phyloP scores from a whole-genome alignment of 495 filamentous ascomycete species.

The Penicillium macrosclerotiorum region DNA sequence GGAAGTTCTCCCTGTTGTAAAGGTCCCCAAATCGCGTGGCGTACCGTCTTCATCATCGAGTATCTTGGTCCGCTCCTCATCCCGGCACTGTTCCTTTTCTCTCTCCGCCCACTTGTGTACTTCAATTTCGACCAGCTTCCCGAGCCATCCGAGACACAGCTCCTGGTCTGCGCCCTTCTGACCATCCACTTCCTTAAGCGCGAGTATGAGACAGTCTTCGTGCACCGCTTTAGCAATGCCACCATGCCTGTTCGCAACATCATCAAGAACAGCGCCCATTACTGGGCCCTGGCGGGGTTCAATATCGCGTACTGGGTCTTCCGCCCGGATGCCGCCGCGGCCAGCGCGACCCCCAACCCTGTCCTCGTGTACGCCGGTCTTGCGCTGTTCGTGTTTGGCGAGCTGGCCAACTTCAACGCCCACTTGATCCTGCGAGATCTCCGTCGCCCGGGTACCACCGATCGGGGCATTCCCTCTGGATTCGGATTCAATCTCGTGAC shows the following conservation, averaged over 20 bases:
- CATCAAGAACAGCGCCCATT: slow-evolving; percentile 87
- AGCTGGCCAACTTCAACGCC: slow-evolving; percentile 74
- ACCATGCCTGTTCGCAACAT: slow-evolving; percentile 89
- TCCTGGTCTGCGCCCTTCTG: slow-evolving; percentile 67
- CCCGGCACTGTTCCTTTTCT: slow-evolving; percentile 68
- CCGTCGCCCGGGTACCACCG: slow-evolving; percentile 74
- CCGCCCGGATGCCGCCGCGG: slow-evolving; percentile 62
- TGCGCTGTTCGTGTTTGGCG: slow-evolving; percentile 68
- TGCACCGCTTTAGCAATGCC: slow-evolving; percentile 91
- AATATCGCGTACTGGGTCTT: slow-evolving; percentile 86
- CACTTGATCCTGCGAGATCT: slow-evolving; percentile 75
- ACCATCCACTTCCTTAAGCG: slow-evolving; percentile 89
- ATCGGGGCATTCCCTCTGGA: slow-evolving; percentile 82
- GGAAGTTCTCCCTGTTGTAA: background rate
- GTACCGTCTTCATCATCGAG: slow-evolving; percentile 90
- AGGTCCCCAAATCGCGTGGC: slow-evolving; percentile 94
- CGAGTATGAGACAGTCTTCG: slow-evolving; percentile 88
- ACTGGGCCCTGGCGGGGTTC: slow-evolving; percentile 81
- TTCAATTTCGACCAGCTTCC: slow-evolving; percentile 52
- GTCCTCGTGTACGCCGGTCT: slow-evolving; percentile 60
- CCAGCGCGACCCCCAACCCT: slow-evolving; percentile 40
- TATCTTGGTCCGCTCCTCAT: slow-evolving; percentile 93
- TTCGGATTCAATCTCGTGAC: slow-evolving; percentile 86
- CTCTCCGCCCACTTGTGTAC: slow-evolving; percentile 73
- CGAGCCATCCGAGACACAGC: slow-evolving; percentile 62